Percentiles rank a stretch among this genome's conserved stretches.
Evolutionary conservation across 352 stramenopile genomes (phyloP).

Genomic region (Plasmopara viticola): DNA sequence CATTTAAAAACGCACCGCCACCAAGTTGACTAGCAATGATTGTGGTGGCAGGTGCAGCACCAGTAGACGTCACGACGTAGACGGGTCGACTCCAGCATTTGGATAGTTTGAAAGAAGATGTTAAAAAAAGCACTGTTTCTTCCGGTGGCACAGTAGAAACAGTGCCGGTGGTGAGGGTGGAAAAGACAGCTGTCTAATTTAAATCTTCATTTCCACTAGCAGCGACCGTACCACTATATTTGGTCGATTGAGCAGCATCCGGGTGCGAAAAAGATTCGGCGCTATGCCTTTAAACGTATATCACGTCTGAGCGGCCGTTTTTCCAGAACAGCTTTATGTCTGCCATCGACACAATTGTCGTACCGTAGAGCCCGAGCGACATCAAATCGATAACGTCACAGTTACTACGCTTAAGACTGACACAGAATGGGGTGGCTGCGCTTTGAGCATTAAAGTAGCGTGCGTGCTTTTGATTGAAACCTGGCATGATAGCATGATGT

Average conservation of each 20-base stretch:
- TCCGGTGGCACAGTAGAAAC: background rate
- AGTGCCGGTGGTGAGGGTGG: background rate
- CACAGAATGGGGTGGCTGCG: background rate
- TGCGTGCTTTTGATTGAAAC: background rate
- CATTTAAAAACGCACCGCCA: too few species aligned
- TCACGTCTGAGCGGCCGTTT: too few species aligned
- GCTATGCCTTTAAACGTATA: constrained; percentile 1
- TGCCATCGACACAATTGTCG: background rate
- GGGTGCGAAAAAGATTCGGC: background rate
- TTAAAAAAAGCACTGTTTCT: background rate
- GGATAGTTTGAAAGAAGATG: background rate
- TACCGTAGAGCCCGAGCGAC: too few species aligned
- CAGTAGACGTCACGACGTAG: constrained; percentile 1
- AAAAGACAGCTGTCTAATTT: background rate
- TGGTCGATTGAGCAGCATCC: constrained; percentile 1
- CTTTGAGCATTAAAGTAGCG: background rate
- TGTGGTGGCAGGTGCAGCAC: constrained; percentile 2
- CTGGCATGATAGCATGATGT: background rate
- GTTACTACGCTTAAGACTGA: too few species aligned
- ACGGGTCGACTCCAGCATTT: background rate
- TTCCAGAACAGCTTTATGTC: constrained; percentile 2
- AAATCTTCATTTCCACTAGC: background rate
- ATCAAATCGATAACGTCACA: too few species aligned
- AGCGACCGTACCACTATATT: background rate
- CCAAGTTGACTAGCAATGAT: constrained; percentile 2